Evolutionary conservation across 1,139 yeast genomes (phyloP).

Genomic region (Suhomyces guaymorum): DNA sequence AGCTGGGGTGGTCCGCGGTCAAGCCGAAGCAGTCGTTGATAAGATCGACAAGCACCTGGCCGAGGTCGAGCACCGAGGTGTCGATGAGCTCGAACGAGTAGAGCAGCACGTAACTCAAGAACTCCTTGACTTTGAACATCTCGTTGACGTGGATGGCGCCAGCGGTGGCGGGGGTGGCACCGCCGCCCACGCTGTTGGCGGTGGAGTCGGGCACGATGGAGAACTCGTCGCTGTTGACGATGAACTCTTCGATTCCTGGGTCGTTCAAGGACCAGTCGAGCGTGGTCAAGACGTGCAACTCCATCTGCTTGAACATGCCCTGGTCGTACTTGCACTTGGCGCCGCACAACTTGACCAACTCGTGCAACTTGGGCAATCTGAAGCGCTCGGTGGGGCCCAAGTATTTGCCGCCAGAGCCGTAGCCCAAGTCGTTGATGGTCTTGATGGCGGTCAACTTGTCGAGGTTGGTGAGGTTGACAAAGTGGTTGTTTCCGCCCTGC

Average conservation of each 20-base stretch:
- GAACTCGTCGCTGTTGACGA: constrained; percentile 36
- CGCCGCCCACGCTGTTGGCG: too few species aligned
- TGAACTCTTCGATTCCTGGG: constrained; percentile 57
- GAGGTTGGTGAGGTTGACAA: constrained; percentile 48
- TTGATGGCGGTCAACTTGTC: constrained; percentile 32
- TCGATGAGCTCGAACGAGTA: constrained; percentile 41
- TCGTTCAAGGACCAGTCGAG: constrained; percentile 63
- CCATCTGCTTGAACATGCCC: constrained; percentile 61
- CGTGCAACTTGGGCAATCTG: constrained; percentile 63
- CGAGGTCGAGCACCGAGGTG: constrained; percentile 33
- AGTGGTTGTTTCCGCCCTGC: constrained; percentile 71
- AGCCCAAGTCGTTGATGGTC: constrained; percentile 46
- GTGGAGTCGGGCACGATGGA: constrained; percentile 19
- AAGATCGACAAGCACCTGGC: constrained; percentile 37
- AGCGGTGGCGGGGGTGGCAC: too few species aligned
- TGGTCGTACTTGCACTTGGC: constrained; percentile 57
- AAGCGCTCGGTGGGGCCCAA: constrained; percentile 68
- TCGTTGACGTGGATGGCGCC: constrained; percentile 19
- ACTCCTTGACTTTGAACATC: constrained; percentile 42
- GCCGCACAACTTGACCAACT: constrained; percentile 62
- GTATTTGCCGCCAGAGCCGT: constrained; percentile 58
- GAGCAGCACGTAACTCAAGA: constrained; percentile 37
- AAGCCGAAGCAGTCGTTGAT: constrained; percentile 36
- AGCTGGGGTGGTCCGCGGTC: constrained; percentile 21
- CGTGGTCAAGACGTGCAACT: constrained; percentile 55